These are phyloP conservation scores for Pichia sp. DNA, from an alignment of 1,139 yeast genomes.

Conservation along the genomic window DNA sequence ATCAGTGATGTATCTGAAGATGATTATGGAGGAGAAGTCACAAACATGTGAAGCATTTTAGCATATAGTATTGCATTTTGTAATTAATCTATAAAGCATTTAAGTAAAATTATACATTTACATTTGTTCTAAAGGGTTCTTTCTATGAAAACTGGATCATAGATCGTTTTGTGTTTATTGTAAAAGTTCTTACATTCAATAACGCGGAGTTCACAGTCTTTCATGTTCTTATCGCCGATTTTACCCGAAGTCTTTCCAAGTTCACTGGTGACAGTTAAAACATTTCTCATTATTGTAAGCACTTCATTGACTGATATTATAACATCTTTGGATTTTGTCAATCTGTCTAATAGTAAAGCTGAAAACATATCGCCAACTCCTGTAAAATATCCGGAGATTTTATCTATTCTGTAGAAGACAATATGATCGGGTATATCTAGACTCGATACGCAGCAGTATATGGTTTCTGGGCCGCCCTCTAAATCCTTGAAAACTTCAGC, in stretches of 20 bases:
- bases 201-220: constrained; percentile 38
- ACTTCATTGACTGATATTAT: constrained; percentile 39
- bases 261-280: constrained; percentile 42
- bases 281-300: constrained; percentile 47
- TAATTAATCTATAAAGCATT: not conserved
- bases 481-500: constrained; percentile 23
- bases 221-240: constrained; percentile 40
- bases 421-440: constrained; percentile 13
- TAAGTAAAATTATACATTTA: too few species aligned
- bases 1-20: constrained; percentile 14
- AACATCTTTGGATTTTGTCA: constrained; percentile 35
- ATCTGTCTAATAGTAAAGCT: constrained; percentile 67
- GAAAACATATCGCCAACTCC: constrained; percentile 95
- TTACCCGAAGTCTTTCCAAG: constrained; percentile 31
- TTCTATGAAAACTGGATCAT: constrained; percentile 14
- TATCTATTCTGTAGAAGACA: constrained; percentile 36
- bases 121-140: not conserved
- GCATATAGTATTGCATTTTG: not conserved
- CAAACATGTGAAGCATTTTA: not conserved
- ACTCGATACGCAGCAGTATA: constrained; percentile 58
- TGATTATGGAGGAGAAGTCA: constrained; percentile 25
- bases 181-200: constrained; percentile 36
- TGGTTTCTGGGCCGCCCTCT: constrained; percentile 28
- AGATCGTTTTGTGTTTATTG: constrained; percentile 19
- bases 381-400: constrained; percentile 71